These are phyloP conservation scores for Cordyceps cicadae DNA, from an alignment of 2,329 filamentous ascomycete genomes.

Conservation along the genomic window DNA sequence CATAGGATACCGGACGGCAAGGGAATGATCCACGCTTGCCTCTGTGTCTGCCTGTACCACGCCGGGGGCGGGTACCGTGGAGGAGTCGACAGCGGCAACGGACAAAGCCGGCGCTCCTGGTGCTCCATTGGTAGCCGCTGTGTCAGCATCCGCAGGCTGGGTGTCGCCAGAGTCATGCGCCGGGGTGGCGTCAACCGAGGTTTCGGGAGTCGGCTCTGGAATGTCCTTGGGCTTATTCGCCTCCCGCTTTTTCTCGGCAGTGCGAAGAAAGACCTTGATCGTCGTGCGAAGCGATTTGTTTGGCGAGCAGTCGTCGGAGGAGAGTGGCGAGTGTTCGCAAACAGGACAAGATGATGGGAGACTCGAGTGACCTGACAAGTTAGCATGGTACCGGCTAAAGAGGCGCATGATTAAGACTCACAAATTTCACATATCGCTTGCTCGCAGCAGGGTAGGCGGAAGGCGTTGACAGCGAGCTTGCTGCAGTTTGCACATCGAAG, in stretches of 20 bases:
- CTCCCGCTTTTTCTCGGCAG: slow-evolving; percentile 82
- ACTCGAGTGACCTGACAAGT: slow-evolving; percentile 58
- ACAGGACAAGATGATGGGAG: slow-evolving; percentile 77
- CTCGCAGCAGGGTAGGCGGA: slow-evolving; percentile 88
- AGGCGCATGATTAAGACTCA: slow-evolving; percentile 34
- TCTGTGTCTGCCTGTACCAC: slow-evolving; percentile 9
- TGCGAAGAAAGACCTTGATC: slow-evolving; percentile 83
- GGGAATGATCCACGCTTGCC: background rate
- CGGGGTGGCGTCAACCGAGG: slow-evolving; percentile 31
- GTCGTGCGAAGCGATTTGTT: slow-evolving; percentile 90
- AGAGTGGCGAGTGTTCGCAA: slow-evolving; percentile 85
- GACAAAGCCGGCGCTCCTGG: background rate
- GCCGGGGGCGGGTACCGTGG: slow-evolving; percentile 1
- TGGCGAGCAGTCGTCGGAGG: slow-evolving; percentile 75
- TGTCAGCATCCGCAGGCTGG: background rate
- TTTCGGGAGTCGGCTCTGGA: slow-evolving; percentile 31
- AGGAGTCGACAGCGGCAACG: background rate
- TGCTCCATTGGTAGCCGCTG: background rate
- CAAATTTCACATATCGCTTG: slow-evolving; percentile 88
- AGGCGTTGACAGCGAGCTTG: slow-evolving; percentile 82
- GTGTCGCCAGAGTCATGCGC: background rate
- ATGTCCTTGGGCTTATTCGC: slow-evolving; percentile 46
- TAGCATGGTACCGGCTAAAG: slow-evolving; percentile 2
- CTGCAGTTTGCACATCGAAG: slow-evolving; percentile 90
- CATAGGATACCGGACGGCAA: background rate